Evolutionary conservation across 2,329 filamentous ascomycete species (phyloP).

Genomic region (Colletotrichum orbiculare): DNA sequence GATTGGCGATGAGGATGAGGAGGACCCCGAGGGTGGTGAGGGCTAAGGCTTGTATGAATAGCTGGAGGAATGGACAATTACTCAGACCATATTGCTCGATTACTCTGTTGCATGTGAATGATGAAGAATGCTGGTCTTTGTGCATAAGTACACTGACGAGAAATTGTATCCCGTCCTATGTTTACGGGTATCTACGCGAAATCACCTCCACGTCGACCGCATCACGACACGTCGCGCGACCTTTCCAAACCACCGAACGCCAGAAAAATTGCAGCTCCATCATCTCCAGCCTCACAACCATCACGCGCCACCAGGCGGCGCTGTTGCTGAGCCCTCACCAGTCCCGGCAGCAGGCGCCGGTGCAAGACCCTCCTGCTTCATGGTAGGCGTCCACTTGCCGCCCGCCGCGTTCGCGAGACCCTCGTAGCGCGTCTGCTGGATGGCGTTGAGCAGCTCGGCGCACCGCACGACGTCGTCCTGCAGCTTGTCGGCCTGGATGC

Average conservation of each 20-base stretch:
- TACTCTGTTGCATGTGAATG: no score
- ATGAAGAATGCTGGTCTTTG: no score
- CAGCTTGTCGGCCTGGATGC: constrained; percentile 50
- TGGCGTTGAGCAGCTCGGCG: constrained; percentile 46
- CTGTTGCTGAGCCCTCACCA: background rate
- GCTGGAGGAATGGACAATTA: background rate
- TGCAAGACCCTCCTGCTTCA: constrained; percentile 10
- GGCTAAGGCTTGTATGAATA: constrained; percentile 42
- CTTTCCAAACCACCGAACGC: constrained; percentile 14
- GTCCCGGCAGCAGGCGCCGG: background rate
- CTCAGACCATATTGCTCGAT: no score
- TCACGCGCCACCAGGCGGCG: background rate
- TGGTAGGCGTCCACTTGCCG: constrained; percentile 49
- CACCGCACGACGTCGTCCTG: constrained; percentile 50
- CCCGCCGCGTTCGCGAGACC: constrained; percentile 49
- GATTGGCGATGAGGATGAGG: constrained; percentile 58
- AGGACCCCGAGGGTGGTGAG: constrained; percentile 60
- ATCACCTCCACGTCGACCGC: background rate
- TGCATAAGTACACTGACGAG: background rate
- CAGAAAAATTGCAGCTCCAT: constrained; percentile 15
- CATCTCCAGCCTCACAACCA: background rate
- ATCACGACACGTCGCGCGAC: background rate
- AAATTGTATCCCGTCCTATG: constrained; percentile 14
- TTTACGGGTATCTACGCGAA: constrained; percentile 24
- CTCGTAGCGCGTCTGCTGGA: constrained; percentile 49